Conservation (phyloP, 371 early-diverging fungal genomes). For the Circinella minor region DNA sequence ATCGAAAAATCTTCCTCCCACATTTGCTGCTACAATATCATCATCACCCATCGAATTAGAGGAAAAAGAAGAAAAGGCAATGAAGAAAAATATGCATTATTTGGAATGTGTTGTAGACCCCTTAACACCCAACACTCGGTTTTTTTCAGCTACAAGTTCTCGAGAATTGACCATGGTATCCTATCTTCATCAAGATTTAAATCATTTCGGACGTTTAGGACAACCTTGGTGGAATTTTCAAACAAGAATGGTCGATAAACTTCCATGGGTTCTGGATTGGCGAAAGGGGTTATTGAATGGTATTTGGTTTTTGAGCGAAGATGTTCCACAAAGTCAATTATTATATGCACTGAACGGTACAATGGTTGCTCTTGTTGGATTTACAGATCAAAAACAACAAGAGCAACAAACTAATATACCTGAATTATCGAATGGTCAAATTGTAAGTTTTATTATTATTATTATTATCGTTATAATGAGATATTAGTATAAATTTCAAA, state of each 20-base stretch:
- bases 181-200: conserved; percentile 40
- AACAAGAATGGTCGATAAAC: conserved; percentile 51
- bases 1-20: conserved; percentile 33
- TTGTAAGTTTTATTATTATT: not conserved
- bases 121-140: conserved; percentile 22
- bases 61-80: not conserved
- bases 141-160: conserved; percentile 58
- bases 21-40: conserved; percentile 26
- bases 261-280: conserved; percentile 72
- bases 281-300: conserved; percentile 51
- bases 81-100: conserved; percentile 21
- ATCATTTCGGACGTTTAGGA: conserved; percentile 9
- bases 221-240: conserved; percentile 61
- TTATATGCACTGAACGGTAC: conserved; percentile 77
- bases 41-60: not conserved
- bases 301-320: conserved; percentile 60
- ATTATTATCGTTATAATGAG: not conserved
- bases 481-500: not conserved
- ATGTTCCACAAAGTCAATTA: conserved; percentile 73
- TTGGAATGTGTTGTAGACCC: conserved; percentile 16
- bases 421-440: not conserved
- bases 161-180: conserved; percentile 59
- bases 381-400: not conserved
- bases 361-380: conserved; percentile 69
- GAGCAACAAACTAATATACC: not conserved